phyloP scores from a whole-genome alignment of 495 filamentous ascomycete genomes.

The Penicillium riverlandense region DNA sequence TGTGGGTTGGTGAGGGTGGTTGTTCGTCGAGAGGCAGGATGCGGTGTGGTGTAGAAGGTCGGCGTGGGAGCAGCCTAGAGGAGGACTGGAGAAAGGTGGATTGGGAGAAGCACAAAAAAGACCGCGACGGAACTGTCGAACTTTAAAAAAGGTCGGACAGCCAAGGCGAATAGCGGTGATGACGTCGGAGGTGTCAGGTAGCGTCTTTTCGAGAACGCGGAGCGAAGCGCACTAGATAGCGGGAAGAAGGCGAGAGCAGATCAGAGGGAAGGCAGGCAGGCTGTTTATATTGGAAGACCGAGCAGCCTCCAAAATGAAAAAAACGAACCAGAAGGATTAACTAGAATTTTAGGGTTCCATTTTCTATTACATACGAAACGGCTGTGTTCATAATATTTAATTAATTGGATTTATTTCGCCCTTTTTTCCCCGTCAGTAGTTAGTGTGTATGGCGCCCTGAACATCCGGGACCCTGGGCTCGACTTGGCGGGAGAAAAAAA shows the following conservation, averaged over 20 bases:
- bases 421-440: background rate
- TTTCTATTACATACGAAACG: constrained; percentile 8
- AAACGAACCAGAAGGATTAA: constrained; percentile 1
- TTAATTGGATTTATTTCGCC: background rate
- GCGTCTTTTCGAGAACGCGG: too few species aligned
- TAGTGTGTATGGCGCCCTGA: background rate
- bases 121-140: constrained; percentile 5
- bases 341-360: constrained; percentile 22
- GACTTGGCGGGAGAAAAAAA: too few species aligned
- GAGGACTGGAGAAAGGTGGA: background rate
- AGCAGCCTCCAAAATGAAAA: background rate
- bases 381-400: constrained; percentile 9
- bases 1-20: constrained; percentile 3
- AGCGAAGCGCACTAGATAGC: too few species aligned
- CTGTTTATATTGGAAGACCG: constrained; percentile 1
- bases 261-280: too few species aligned
- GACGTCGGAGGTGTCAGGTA: background rate
- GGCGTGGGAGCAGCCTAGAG: constrained; percentile 2
- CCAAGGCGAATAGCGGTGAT: background rate
- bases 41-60: background rate
- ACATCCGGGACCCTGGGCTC: too few species aligned
- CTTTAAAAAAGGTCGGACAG: constrained; percentile 1
- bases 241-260: background rate
- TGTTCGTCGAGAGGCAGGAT: background rate
- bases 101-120: background rate